phyloP scores from a whole-genome alignment of 177 flowering plant species.

The Vitis hybrid region DNA sequence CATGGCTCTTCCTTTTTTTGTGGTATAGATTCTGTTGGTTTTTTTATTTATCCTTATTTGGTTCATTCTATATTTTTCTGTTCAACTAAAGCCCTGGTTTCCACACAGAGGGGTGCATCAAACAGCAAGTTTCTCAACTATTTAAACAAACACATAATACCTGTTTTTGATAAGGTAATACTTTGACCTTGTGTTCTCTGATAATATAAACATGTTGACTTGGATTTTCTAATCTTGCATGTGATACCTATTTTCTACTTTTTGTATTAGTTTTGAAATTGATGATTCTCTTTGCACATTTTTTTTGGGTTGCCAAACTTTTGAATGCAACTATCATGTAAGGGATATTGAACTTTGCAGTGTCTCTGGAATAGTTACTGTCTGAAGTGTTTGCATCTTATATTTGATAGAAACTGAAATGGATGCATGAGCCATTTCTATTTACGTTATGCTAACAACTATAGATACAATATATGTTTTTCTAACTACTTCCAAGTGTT shows the following conservation, averaged over 20 bases:
- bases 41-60: background rate
- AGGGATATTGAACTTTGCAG: no score
- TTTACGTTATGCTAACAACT: no score
- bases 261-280: no score
- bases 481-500: no score
- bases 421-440: no score
- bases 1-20: constrained; percentile 87
- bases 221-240: background rate
- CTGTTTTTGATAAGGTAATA: constrained; percentile 84
- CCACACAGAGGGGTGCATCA: constrained; percentile 83
- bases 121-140: constrained; percentile 88
- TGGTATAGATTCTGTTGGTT: constrained; percentile 41
- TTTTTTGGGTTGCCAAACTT: no score
- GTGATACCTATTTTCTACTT: background rate
- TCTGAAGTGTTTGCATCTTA: no score
- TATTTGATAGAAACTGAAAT: no score
- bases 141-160: constrained; percentile 80
- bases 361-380: no score
- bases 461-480: no score
- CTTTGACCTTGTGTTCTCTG: background rate
- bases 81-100: constrained; percentile 2
- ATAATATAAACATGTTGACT: background rate
- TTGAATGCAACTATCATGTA: no score
- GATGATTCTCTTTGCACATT: no score
- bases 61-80: background rate